Conservation (phyloP, 768 basidiomycete species). For the Boletus subcaerulescens region DNA sequence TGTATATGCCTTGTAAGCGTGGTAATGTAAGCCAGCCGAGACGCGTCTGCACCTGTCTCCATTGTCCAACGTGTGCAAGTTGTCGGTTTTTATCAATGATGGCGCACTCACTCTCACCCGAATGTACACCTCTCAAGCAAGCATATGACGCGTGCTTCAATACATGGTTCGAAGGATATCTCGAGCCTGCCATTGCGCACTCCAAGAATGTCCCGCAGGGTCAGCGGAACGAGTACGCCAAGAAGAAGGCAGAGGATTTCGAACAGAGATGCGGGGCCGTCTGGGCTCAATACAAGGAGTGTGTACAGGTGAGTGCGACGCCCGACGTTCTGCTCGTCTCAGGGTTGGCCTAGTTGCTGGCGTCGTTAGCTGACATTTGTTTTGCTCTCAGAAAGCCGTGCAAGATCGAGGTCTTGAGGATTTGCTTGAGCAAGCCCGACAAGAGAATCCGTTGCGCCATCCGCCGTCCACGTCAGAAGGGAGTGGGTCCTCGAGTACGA, state of each 20-base stretch:
- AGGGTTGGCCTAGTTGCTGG: not conserved
- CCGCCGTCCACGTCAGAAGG: conserved; percentile 37
- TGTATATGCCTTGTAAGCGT: not conserved
- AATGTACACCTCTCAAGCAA: conserved; percentile 89
- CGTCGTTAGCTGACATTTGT: not conserved
- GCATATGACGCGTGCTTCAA: conserved; percentile 95
- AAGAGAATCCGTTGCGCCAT: conserved; percentile 73
- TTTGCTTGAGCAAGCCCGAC: conserved; percentile 73
- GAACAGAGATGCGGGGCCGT: conserved; percentile 79
- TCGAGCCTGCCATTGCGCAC: conserved; percentile 67
- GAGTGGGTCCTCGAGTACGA: conserved; percentile 6
- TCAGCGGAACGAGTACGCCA: conserved; percentile 59
- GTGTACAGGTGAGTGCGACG: conserved; percentile 66
- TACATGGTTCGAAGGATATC: conserved; percentile 95
- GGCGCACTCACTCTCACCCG: conserved; percentile 76
- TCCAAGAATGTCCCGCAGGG: conserved; percentile 39
- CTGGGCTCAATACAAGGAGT: conserved; percentile 77
- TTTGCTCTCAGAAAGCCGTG: conserved; percentile 60
- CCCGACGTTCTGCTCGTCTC: not conserved
- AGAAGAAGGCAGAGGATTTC: conserved; percentile 84
- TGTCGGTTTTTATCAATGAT: conserved; percentile 23
- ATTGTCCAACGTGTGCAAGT: not conserved
- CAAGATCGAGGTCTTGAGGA: conserved; percentile 74
- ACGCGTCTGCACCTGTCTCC: not conserved
- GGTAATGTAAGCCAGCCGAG: conserved; percentile 19